Evolutionary conservation across 306 rosid species (phyloP), one percentile per base, ranked within the genome.

Genomic region (Casuarina cunninghamiana): DNA sequence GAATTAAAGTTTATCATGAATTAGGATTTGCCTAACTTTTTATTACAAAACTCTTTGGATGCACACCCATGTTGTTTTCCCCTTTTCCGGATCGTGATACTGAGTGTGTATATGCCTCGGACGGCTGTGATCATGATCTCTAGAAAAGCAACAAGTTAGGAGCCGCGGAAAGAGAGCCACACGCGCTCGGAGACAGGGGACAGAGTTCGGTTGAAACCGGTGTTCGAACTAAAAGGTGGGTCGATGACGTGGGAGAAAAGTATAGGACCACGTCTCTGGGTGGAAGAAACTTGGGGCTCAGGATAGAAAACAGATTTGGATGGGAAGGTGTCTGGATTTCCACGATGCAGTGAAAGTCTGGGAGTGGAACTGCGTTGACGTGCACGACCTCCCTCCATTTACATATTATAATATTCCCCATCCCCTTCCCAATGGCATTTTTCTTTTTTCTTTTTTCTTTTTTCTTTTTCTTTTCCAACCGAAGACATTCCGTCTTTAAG

Each of bases 211-310:
- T 68, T 57, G 9, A 49, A 71, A 35, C 49, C 11, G 0, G n/a
- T 12, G 49, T 16, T 35, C 15, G 54, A 53, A 44, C 37, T 9
- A 43, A 77, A 44, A 3, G 2, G 70, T 3, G 26, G 12, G 60
- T 32, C 67, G 43, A 0, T 16, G 55, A 86, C 74, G 84, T 86
- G 91, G 79, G 67, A 0, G 0, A 9, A 73, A 11, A 0, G 0
- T 5, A 77, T 78, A 74, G 93, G 87, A 80, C 88, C 94, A 89
- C 84, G 85, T 10, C 32, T 54, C 26, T 13, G 75, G 16, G 15
- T 21, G 75, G 71, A 21, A 51, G 49, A 8, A 46, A 45, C 21
- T 37, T 74, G 81, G 62, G 53, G 78, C 53, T 43, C 32, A 58
- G 69, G 78, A 57, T 32, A 61, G 50, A 3, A 70, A 35, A 3